phyloP scores from a whole-genome alignment of 1,284 basidiomycete species.

The Rhodotorula mucilaginosa region DNA sequence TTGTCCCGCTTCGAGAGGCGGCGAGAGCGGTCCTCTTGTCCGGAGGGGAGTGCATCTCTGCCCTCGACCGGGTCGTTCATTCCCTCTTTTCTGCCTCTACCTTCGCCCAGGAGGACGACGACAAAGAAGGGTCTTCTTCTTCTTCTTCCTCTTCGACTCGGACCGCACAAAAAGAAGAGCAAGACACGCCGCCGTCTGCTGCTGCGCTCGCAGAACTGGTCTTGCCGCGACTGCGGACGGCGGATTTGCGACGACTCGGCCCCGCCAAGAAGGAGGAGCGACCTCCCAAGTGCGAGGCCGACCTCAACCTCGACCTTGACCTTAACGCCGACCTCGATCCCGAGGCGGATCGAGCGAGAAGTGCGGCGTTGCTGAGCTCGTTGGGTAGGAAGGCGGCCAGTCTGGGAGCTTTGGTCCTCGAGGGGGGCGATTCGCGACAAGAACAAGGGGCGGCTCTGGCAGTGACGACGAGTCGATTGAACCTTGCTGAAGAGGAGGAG shows the following conservation, averaged over 20 bases:
- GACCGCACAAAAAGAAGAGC: conserved; percentile 1
- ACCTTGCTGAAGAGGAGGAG: too few relatives aligned
- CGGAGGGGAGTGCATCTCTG: conserved; percentile 80
- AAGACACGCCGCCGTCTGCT: neutral
- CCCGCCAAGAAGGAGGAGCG: neutral
- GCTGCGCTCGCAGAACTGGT: neutral
- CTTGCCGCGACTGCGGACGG: conserved; percentile 2
- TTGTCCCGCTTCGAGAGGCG: conserved; percentile 60
- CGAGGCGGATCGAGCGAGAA: too few relatives aligned
- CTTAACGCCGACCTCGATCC: too few relatives aligned
- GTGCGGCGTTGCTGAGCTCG: conserved; percentile 47
- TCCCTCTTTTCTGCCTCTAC: neutral
- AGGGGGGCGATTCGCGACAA: conserved; percentile 45
- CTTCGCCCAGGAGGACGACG: neutral
- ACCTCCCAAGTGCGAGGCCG: neutral
- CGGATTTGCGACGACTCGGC: neutral
- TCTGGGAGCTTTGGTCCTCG: conserved; percentile 45
- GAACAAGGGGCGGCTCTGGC: neutral
- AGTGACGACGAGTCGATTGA: too few relatives aligned
- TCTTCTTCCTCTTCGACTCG: conserved; percentile 1
- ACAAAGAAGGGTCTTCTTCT: too few relatives aligned
- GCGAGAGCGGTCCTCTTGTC: conserved; percentile 83
- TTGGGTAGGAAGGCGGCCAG: conserved; percentile 54
- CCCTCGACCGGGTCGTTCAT: conserved; percentile 61
- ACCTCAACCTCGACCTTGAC: too few relatives aligned